These are phyloP conservation scores for Leccinum arenicola DNA, from an alignment of 768 basidiomycete genomes.

Conservation along the genomic window DNA sequence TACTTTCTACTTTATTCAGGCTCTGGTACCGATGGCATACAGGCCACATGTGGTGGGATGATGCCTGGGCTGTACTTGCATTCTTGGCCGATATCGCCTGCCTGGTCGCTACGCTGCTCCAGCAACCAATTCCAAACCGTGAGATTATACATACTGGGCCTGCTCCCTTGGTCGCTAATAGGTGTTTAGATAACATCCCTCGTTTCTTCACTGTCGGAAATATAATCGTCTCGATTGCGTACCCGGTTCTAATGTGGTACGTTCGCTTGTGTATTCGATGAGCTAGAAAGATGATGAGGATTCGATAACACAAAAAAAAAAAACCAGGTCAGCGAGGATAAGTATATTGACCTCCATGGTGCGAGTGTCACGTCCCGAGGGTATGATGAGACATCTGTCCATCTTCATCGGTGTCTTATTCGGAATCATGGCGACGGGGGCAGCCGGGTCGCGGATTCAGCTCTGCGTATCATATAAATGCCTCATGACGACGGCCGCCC, in stretches of 20 bases:
- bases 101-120: slow-evolving; percentile 5
- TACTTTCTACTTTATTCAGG: slow-evolving; percentile 23
- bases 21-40: slow-evolving; percentile 21
- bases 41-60: slow-evolving; percentile 26
- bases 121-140: slow-evolving; percentile 11
- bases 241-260: slow-evolving; percentile 18
- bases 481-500: slow-evolving; percentile 1
- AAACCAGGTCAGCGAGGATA: slow-evolving; percentile 25
- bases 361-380: slow-evolving; percentile 20
- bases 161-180: neutral
- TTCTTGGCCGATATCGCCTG: slow-evolving; percentile 12
- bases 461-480: slow-evolving; percentile 11
- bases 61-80: slow-evolving; percentile 19
- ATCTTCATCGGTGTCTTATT: slow-evolving; percentile 16
- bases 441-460: slow-evolving; percentile 10
- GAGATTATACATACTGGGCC: neutral
- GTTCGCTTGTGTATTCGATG: neutral
- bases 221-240: slow-evolving; percentile 17
- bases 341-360: slow-evolving; percentile 25
- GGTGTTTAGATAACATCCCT: slow-evolving; percentile 1
- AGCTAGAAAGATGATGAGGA: neutral
- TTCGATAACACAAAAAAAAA: neutral
- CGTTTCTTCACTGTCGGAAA: slow-evolving; percentile 6
- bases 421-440: slow-evolving; percentile 6
- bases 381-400: slow-evolving; percentile 1